Conservation (phyloP, 257 asterid species). For the Ballota nigra region DNA sequence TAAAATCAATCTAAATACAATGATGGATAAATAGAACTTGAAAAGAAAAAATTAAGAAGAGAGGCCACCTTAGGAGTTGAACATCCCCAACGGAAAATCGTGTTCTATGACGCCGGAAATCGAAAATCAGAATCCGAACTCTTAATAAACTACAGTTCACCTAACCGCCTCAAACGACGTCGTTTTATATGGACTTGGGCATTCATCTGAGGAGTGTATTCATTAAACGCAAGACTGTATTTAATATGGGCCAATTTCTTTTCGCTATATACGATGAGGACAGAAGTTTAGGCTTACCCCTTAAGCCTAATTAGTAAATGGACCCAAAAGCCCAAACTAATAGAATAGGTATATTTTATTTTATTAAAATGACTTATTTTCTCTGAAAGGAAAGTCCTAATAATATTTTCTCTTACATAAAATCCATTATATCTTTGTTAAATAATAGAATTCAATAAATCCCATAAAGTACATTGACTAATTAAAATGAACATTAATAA, state of each 20-base stretch:
- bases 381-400: not conserved
- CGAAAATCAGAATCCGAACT: constrained; percentile 15
- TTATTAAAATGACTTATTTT: too few species aligned
- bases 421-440: not conserved
- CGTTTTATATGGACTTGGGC: constrained; percentile 15
- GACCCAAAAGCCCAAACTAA: not conserved
- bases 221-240: too few species aligned
- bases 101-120: not conserved
- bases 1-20: constrained; percentile 10
- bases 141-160: constrained; percentile 14
- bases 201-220: constrained; percentile 1
- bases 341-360: not conserved
- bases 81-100: constrained; percentile 17
- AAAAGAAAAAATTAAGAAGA: not conserved
- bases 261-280: too few species aligned
- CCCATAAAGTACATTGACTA: too few species aligned
- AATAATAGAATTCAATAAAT: not conserved
- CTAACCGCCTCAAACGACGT: constrained; percentile 33
- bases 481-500: too few species aligned
- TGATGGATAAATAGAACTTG: not conserved
- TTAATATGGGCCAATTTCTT: not conserved
- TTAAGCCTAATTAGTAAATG: not conserved
- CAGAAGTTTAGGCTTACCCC: too few species aligned
- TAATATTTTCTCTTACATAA: too few species aligned
- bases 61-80: constrained; percentile 19